These are phyloP conservation scores for Hypoxylon rubiginosum DNA, from an alignment of 2,329 filamentous ascomycete genomes.

Conservation along the genomic window DNA sequence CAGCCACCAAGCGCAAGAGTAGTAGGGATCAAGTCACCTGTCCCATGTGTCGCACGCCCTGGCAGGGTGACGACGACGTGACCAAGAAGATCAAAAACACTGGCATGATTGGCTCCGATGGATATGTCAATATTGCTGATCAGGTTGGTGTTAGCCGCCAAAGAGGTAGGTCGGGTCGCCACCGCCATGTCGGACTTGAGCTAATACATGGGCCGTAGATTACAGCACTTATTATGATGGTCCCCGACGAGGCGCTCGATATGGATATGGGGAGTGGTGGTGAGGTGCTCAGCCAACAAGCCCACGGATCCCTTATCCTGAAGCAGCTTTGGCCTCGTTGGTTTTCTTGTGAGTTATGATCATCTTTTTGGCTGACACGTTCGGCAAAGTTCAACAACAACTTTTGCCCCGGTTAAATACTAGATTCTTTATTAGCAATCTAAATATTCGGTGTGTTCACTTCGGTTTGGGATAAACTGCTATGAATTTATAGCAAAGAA, in stretches of 20 bases:
- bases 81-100: slow-evolving; percentile 56
- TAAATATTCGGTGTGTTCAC: not conserved
- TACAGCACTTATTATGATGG: slow-evolving; percentile 47
- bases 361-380: not conserved
- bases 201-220: slow-evolving; percentile 41
- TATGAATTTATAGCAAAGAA: too few species aligned
- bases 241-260: slow-evolving; percentile 16
- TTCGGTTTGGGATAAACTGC: not conserved
- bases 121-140: slow-evolving; percentile 72
- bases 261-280: slow-evolving; percentile 20
- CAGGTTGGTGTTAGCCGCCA: slow-evolving; percentile 69
- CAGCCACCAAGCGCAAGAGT: slow-evolving; percentile 59
- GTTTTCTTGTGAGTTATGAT: not conserved
- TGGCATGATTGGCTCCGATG: slow-evolving; percentile 60
- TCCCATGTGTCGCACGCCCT: slow-evolving; percentile 71
- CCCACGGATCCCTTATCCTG: not conserved
- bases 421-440: not conserved
- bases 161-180: slow-evolving; percentile 59
- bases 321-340: not conserved
- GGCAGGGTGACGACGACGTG: slow-evolving; percentile 63
- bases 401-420: not conserved
- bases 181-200: not conserved
- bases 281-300: slow-evolving; percentile 2
- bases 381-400: not conserved
- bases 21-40: slow-evolving; percentile 63